Evolutionary conservation across 169 alveolate genomes (phyloP).

Genomic region (Plasmodium reichenowi): DNA sequence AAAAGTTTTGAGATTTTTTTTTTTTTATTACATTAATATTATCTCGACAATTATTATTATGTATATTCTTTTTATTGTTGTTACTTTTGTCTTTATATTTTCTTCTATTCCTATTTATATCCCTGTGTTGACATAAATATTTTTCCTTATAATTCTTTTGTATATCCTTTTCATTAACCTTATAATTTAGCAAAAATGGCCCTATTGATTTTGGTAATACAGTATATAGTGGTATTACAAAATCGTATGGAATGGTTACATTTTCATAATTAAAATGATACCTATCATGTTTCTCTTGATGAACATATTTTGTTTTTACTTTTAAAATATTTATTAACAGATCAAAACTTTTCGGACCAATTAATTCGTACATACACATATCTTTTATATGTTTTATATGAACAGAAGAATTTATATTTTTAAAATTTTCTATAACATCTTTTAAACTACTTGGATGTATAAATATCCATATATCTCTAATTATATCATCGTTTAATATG

Average conservation of each 20-base stretch:
- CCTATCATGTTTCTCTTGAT: slow-evolving; percentile 4
- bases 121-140: too few relatives aligned
- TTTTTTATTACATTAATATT: not conserved
- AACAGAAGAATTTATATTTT: slow-evolving; percentile 6
- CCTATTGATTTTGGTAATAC: slow-evolving; percentile 48
- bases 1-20: not conserved
- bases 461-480: slow-evolving; percentile 65
- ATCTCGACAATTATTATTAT: not conserved
- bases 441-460: slow-evolving; percentile 52
- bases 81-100: not conserved
- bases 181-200: slow-evolving; percentile 41
- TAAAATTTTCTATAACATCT: slow-evolving; percentile 14
- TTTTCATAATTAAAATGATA: slow-evolving; percentile 45
- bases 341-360: slow-evolving; percentile 51
- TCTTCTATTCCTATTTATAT: too few relatives aligned
- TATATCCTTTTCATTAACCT: slow-evolving; percentile 3
- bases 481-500: not conserved
- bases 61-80: not conserved
- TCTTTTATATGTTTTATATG: slow-evolving; percentile 56
- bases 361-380: slow-evolving; percentile 73
- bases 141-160: not conserved
- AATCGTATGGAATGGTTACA: slow-evolving; percentile 57
- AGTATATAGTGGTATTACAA: slow-evolving; percentile 61
- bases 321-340: slow-evolving; percentile 42
- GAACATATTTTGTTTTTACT: slow-evolving; percentile 27